Evolutionary conservation across 805 yeast genomes (phyloP).

Genomic region (Metschnikowia picachoensis): DNA sequence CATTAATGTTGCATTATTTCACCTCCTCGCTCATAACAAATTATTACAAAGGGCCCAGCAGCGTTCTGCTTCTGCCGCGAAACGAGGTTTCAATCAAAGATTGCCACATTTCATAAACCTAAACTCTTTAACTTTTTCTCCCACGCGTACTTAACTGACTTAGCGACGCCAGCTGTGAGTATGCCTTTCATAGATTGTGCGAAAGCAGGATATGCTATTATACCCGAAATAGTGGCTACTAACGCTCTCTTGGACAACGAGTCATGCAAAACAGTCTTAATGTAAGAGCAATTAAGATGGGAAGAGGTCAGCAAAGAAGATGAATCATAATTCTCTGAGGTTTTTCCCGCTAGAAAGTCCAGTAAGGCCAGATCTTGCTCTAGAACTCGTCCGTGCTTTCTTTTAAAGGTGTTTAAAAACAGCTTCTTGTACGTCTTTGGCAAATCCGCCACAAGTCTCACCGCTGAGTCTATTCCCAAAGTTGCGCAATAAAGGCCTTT

Average conservation of each 20-base stretch:
- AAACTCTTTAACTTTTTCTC: conserved; percentile 50
- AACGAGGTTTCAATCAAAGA: not conserved
- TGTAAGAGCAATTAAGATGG: too few relatives aligned
- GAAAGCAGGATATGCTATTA: conserved; percentile 63
- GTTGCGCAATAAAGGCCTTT: not conserved
- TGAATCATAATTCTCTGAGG: too few relatives aligned
- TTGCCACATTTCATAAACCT: not conserved
- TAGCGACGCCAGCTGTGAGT: conserved; percentile 77
- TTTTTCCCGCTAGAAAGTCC: not conserved
- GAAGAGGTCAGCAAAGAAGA: too few relatives aligned
- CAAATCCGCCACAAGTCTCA: conserved; percentile 6
- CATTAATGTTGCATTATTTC: too few relatives aligned
- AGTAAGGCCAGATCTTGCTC: not conserved
- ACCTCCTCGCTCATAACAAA: too few relatives aligned
- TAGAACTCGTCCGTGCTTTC: conserved; percentile 5
- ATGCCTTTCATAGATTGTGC: conserved; percentile 80
- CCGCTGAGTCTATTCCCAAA: conserved; percentile 1
- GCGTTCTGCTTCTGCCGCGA: too few relatives aligned
- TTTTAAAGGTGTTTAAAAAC: conserved; percentile 7
- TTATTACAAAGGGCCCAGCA: too few relatives aligned
- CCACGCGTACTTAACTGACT: conserved; percentile 68
- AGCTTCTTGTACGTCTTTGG: conserved; percentile 13
- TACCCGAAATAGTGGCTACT: conserved; percentile 29
- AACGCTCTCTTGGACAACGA: conserved; percentile 29
- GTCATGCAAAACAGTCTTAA: not conserved